Evolutionary conservation across 2,329 filamentous ascomycete genomes (phyloP).

Genomic region (Diaporthe vexans): DNA sequence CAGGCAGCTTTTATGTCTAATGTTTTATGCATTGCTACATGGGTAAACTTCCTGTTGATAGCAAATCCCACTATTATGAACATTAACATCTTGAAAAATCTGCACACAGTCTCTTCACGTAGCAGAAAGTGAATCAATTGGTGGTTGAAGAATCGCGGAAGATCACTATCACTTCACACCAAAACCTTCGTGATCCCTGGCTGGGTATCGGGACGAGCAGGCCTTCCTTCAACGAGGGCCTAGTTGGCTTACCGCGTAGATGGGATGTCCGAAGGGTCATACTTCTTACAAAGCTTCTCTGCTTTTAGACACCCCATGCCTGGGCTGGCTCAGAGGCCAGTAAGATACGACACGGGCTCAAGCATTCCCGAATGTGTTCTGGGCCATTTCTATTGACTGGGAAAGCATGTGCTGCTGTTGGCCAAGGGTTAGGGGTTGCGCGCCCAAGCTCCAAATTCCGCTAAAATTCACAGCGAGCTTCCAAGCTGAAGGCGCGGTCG

Average conservation of each 20-base stretch:
- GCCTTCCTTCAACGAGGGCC: no score
- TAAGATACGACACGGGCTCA: neutral
- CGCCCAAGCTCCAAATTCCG: neutral
- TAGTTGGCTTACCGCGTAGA: neutral
- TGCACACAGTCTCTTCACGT: neutral
- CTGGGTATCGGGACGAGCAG: neutral
- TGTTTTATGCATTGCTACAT: conserved; percentile 42
- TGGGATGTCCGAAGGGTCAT: neutral
- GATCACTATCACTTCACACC: neutral
- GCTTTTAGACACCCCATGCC: neutral
- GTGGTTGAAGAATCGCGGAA: neutral
- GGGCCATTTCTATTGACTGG: no score
- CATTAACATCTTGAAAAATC: neutral
- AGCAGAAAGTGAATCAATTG: neutral
- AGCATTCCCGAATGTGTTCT: neutral
- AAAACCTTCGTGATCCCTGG: neutral
- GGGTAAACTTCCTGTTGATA: conserved; percentile 37
- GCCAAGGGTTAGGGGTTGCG: neutral
- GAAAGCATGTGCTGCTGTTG: neutral
- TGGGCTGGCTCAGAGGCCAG: neutral
- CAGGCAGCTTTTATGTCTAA: conserved; percentile 41
- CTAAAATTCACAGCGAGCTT: conserved; percentile 37
- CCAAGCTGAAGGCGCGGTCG: conserved; percentile 35
- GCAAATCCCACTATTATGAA: conserved; percentile 34
- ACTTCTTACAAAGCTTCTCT: neutral